Evolutionary conservation across 768 basidiomycete genomes (phyloP).

Genomic region (Mycena sanguinolenta): DNA sequence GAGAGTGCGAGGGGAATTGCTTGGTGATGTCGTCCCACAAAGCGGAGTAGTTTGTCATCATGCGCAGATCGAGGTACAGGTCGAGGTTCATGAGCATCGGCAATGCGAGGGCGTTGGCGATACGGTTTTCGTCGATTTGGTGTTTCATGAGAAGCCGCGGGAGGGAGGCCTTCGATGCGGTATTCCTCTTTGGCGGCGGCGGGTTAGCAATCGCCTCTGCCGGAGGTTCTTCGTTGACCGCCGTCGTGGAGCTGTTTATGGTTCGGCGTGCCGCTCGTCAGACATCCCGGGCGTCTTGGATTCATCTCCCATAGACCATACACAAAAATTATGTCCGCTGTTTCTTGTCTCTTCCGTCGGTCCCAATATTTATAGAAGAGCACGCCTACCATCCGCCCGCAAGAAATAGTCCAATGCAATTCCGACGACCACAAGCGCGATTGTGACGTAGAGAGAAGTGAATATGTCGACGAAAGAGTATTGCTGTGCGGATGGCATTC

Average conservation of each 20-base stretch:
- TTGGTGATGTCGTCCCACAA: conserved; percentile 96
- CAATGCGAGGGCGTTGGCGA: too few relatives aligned
- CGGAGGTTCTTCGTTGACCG: too few relatives aligned
- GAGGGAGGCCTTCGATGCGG: too few relatives aligned
- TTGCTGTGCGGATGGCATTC: conserved; percentile 15
- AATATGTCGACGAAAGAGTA: too few relatives aligned
- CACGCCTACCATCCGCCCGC: conserved; percentile 31
- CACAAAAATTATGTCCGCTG: neutral
- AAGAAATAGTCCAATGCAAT: too few relatives aligned
- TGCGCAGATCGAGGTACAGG: conserved; percentile 93
- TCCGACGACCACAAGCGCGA: too few relatives aligned
- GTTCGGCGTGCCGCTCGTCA: conserved; percentile 4
- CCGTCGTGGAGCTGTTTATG: too few relatives aligned
- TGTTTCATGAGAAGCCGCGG: neutral
- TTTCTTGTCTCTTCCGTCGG: conserved; percentile 1
- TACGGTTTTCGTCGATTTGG: too few relatives aligned
- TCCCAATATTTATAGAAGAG: conserved; percentile 31
- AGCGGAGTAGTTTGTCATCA: conserved; percentile 87
- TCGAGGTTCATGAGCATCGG: conserved; percentile 85
- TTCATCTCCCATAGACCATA: conserved; percentile 16
- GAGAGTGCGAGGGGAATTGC: conserved; percentile 93
- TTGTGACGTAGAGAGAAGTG: too few relatives aligned
- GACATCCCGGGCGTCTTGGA: neutral
- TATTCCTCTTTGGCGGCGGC: too few relatives aligned
- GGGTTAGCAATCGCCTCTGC: too few relatives aligned